Conservation (phyloP, 2,329 filamentous ascomycete genomes). For the Alternaria viburni region DNA sequence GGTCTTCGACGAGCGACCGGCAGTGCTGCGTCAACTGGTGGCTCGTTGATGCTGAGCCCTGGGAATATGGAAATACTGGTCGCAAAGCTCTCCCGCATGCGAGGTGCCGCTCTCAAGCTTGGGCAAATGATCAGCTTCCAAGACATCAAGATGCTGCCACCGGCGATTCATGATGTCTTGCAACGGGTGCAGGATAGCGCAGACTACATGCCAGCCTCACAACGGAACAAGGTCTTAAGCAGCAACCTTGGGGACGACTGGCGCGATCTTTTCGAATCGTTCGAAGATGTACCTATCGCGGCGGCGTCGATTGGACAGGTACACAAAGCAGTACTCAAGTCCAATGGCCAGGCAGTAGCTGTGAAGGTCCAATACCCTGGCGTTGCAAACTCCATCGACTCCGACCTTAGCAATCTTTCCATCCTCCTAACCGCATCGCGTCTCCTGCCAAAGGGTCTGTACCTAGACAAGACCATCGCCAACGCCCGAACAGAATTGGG, state of each 20-base stretch:
- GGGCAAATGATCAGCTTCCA: slow-evolving; percentile 99
- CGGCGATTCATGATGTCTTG: slow-evolving; percentile 83
- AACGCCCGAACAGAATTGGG: slow-evolving; percentile 90
- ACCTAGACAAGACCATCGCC: slow-evolving; percentile 95
- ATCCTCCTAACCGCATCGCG: slow-evolving; percentile 89
- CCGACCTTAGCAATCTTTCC: slow-evolving; percentile 91
- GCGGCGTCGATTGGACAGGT: slow-evolving; percentile 98
- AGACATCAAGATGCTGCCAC: slow-evolving; percentile 92
- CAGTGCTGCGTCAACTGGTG: slow-evolving; percentile 60
- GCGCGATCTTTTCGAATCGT: slow-evolving; percentile 81
- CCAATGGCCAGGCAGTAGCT: slow-evolving; percentile 77
- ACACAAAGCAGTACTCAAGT: slow-evolving; percentile 80
- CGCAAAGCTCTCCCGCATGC: slow-evolving; percentile 91
- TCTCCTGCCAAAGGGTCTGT: slow-evolving; percentile 88
- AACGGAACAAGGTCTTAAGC: slow-evolving; percentile 82
- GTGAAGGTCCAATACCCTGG: slow-evolving; percentile 98
- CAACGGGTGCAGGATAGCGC: slow-evolving; percentile 95
- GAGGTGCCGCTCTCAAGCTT: slow-evolving; percentile 93
- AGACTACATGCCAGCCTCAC: slow-evolving; percentile 96
- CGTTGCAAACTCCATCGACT: slow-evolving; percentile 94
- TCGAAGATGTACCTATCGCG: slow-evolving; percentile 90
- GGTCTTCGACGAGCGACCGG: slow-evolving; percentile 80
- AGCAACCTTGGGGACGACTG: slow-evolving; percentile 82
- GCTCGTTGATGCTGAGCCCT: slow-evolving; percentile 85
- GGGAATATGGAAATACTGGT: slow-evolving; percentile 94